Percentiles rank a stretch among this genome's conserved stretches.
phyloP scores from a whole-genome alignment of 495 filamentous ascomycete species.

The Xylaria nigripes region DNA sequence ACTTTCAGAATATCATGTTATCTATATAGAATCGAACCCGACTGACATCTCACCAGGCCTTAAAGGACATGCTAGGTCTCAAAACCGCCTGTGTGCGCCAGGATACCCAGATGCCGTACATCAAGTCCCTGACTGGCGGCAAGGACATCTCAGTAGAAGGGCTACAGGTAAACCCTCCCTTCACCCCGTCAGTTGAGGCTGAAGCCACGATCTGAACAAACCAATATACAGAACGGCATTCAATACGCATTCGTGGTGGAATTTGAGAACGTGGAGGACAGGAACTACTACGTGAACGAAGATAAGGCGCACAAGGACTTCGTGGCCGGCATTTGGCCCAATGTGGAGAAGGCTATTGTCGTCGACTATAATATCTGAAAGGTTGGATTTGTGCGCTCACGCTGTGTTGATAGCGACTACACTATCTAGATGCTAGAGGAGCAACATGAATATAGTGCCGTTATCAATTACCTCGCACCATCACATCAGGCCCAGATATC shows the following conservation, averaged over 20 bases:
- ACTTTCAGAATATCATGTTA: background rate
- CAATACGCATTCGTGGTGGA: constrained; percentile 56
- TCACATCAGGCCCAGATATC: too few species aligned
- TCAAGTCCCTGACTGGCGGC: constrained; percentile 51
- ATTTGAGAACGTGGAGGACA: constrained; percentile 50
- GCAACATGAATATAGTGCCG: too few species aligned
- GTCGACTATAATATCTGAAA: constrained; percentile 36
- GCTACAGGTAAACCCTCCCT: constrained; percentile 41
- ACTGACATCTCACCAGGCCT: too few species aligned
- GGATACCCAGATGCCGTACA: constrained; percentile 45
- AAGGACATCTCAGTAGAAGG: constrained; percentile 58
- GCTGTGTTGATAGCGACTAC: too few species aligned
- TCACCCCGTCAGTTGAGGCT: background rate
- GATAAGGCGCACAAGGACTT: constrained; percentile 46
- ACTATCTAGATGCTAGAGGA: too few species aligned
- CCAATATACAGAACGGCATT: constrained; percentile 35
- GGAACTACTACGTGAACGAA: constrained; percentile 45
- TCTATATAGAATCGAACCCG: too few species aligned
- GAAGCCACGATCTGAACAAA: background rate
- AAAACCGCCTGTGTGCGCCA: constrained; percentile 43
- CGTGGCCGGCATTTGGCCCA: constrained; percentile 25
- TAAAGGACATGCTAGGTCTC: constrained; percentile 25
- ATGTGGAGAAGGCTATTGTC: constrained; percentile 35
- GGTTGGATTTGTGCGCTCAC: too few species aligned
- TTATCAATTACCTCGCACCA: too few species aligned